These are phyloP conservation scores for Strigomonas oncopelti DNA, from an alignment of 208 protist genomes.

Conservation along the genomic window DNA sequence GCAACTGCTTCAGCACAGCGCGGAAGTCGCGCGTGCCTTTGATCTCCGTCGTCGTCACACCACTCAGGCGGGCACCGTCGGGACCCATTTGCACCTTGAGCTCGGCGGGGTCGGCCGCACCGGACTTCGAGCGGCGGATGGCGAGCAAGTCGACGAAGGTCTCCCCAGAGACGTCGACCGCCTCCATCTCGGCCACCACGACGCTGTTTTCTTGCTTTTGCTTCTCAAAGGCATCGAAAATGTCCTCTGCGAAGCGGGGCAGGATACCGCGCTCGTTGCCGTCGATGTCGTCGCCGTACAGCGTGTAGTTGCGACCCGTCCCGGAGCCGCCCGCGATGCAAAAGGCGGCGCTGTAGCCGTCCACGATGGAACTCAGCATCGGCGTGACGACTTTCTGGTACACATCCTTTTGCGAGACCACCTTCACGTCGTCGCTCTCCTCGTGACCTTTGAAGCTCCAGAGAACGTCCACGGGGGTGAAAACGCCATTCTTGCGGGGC, in stretches of 20 bases:
- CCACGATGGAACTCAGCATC: slow-evolving; percentile 55
- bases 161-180: slow-evolving; percentile 66
- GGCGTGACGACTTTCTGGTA: slow-evolving; percentile 60
- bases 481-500: slow-evolving; percentile 62
- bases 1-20: slow-evolving; percentile 43
- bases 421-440: slow-evolving; percentile 19
- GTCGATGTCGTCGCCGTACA: slow-evolving; percentile 72
- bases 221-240: slow-evolving; percentile 61
- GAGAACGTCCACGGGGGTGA: slow-evolving; percentile 51
- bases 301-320: slow-evolving; percentile 64
- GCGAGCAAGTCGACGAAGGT: slow-evolving; percentile 72
- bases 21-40: slow-evolving; percentile 30
- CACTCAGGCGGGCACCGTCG: slow-evolving; percentile 52
- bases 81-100: slow-evolving; percentile 48
- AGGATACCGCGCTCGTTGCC: slow-evolving; percentile 55
- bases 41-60: slow-evolving; percentile 41
- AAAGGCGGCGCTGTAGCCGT: slow-evolving; percentile 80
- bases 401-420: slow-evolving; percentile 62
- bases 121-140: slow-evolving; percentile 9
- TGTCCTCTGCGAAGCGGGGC: slow-evolving; percentile 75
- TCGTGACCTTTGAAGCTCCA: slow-evolving; percentile 67
- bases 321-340: slow-evolving; percentile 52
- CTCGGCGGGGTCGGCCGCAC: slow-evolving; percentile 9
- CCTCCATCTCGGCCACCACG: slow-evolving; percentile 59
- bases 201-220: slow-evolving; percentile 51